These are phyloP conservation scores for Tulasnella sp. DNA, from an alignment of 768 basidiomycete genomes.

Conservation along the genomic window DNA sequence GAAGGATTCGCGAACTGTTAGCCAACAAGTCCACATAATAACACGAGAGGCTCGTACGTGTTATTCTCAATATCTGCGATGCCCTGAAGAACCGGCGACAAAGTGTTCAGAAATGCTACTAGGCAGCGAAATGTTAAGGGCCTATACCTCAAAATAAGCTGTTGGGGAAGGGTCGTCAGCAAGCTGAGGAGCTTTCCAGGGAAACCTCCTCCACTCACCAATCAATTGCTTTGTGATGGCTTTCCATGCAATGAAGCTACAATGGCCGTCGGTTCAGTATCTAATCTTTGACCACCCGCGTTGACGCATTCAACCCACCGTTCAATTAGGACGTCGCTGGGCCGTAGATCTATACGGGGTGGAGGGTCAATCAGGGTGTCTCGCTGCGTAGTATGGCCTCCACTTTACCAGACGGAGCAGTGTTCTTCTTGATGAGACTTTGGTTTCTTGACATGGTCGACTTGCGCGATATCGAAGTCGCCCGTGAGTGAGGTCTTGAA, in stretches of 20 bases:
- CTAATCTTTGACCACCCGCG: neutral
- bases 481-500: slow-evolving; percentile 41
- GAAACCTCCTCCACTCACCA: slow-evolving; percentile 28
- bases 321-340: slow-evolving; percentile 94
- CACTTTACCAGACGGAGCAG: slow-evolving; percentile 51
- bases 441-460: slow-evolving; percentile 73
- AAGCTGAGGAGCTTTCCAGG: neutral
- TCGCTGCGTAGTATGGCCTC: neutral
- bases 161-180: neutral
- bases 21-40: neutral
- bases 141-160: slow-evolving; percentile 12
- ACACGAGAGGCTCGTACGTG: slow-evolving; percentile 32
- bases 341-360: slow-evolving; percentile 54
- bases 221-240: slow-evolving; percentile 93
- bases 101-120: neutral
- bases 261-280: neutral
- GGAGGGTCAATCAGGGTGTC: neutral
- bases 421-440: slow-evolving; percentile 90
- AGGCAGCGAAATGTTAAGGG: neutral
- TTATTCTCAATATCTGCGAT: slow-evolving; percentile 90
- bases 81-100: slow-evolving; percentile 32
- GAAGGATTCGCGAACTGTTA: neutral
- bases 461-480: slow-evolving; percentile 59
- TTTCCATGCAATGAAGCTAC: slow-evolving; percentile 82
- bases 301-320: slow-evolving; percentile 30